phyloP scores from a whole-genome alignment of 139 green algal genomes.

The Asterochloris erici region DNA sequence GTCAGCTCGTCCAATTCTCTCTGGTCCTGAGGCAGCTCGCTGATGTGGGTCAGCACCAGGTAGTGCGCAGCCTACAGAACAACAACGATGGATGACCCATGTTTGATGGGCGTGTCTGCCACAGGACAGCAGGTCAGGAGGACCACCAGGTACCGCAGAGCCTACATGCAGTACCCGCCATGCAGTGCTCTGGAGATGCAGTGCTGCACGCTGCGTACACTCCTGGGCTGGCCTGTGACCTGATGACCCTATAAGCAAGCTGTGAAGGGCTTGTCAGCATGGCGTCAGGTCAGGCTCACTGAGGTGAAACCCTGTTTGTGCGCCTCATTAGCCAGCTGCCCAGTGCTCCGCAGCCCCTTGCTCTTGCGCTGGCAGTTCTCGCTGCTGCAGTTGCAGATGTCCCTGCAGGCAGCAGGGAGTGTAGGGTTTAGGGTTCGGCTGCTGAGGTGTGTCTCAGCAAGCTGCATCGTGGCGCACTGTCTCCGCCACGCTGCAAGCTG shows the following conservation, averaged over 20 bases:
- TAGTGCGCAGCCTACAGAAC: constrained; percentile 53
- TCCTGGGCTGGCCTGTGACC: neutral
- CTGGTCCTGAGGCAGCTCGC: constrained; percentile 10
- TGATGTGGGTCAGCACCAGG: constrained; percentile 55
- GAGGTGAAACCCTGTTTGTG: constrained; percentile 48
- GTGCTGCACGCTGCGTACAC: neutral
- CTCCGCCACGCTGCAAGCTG: neutral
- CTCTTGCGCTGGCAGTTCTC: constrained; percentile 42
- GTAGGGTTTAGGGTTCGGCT: neutral
- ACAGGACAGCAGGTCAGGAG: neutral
- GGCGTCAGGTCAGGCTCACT: constrained; percentile 13
- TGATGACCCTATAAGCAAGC: neutral
- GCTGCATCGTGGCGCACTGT: neutral
- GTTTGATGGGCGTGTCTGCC: neutral
- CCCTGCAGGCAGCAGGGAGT: constrained; percentile 46
- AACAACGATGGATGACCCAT: neutral
- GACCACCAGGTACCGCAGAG: neutral
- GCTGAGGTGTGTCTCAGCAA: neutral
- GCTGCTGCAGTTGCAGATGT: constrained; percentile 68
- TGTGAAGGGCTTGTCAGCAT: neutral
- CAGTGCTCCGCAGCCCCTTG: constrained; percentile 36
- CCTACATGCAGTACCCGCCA: neutral
- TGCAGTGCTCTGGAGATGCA: neutral
- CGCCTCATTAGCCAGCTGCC: constrained; percentile 51
- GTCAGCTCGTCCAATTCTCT: neutral